phyloP scores from a whole-genome alignment of 2,329 filamentous ascomycete genomes.

The Fusarium sp. region DNA sequence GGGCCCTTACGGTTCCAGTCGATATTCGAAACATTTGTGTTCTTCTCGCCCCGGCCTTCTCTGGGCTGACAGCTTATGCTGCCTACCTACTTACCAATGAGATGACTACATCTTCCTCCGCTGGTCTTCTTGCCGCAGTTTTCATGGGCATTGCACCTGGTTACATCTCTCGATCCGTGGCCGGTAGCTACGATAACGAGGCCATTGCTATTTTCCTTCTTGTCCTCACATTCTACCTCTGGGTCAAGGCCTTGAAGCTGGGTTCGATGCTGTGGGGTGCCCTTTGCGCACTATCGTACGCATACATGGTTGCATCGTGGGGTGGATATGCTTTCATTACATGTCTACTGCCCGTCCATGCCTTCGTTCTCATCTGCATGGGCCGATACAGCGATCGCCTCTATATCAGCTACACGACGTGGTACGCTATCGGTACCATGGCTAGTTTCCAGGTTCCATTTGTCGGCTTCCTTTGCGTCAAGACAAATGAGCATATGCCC shows the following conservation, averaged over 20 bases:
- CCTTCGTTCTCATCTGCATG: constrained; percentile 95
- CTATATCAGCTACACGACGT: constrained; percentile 97
- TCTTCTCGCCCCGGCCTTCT: constrained; percentile 92
- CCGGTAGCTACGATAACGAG: constrained; percentile 99
- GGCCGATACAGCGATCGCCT: constrained; percentile 92
- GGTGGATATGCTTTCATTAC: constrained; percentile 99
- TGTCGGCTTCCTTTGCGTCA: constrained; percentile 94
- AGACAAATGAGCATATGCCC: constrained; percentile 98
- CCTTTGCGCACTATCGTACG: constrained; percentile 93
- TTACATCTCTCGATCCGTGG: constrained; percentile 97
- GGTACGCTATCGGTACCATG: constrained; percentile 95
- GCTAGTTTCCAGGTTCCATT: constrained; percentile 99
- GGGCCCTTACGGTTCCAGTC: constrained; percentile 86
- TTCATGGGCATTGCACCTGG: constrained; percentile 99
- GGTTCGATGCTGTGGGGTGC: constrained; percentile 97
- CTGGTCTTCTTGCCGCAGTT: constrained; percentile 88
- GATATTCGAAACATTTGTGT: constrained; percentile 99
- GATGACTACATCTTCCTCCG: constrained; percentile 94
- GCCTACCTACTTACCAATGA: constrained; percentile 96
- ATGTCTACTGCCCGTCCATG: constrained; percentile 91
- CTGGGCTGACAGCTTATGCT: constrained; percentile 90
- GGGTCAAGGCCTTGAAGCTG: constrained; percentile 98
- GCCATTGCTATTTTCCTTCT: constrained; percentile 98
- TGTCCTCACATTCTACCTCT: constrained; percentile 97
- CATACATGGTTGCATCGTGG: constrained; percentile 99